A percentile compares a stretch with the other conserved stretches of the same genome.
Evolutionary conservation across 108 stramenopile species (phyloP).

Genomic region (Nitzschia sp.): DNA sequence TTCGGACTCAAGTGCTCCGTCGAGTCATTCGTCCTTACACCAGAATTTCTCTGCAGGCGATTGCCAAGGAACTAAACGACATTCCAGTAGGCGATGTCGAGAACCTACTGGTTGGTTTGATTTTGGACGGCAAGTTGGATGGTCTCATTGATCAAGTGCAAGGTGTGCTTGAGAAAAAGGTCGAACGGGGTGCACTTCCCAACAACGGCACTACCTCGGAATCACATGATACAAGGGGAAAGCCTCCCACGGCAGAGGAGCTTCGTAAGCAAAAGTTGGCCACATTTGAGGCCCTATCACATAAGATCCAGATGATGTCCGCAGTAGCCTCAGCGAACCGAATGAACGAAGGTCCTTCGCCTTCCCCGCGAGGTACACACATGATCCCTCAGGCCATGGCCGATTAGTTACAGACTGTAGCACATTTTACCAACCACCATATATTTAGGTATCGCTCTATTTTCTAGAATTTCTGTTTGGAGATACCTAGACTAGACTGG

Average conservation of each 20-base stretch:
- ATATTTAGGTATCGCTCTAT: too few species aligned
- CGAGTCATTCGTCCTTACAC: constrained; percentile 86
- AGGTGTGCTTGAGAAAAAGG: constrained; percentile 52
- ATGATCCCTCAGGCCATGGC: too few species aligned
- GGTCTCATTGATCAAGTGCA: constrained; percentile 78
- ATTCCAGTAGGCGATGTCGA: constrained; percentile 86
- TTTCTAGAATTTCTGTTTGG: too few species aligned
- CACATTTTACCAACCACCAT: too few species aligned
- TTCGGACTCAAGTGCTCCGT: constrained; percentile 87
- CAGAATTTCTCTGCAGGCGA: constrained; percentile 71
- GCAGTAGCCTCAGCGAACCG: constrained; percentile 26
- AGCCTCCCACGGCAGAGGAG: not conserved
- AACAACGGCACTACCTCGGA: not conserved
- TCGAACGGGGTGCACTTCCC: constrained; percentile 17
- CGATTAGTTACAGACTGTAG: too few species aligned
- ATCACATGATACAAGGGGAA: not conserved
- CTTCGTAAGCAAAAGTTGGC: constrained; percentile 11
- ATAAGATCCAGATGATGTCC: constrained; percentile 25
- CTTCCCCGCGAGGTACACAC: too few species aligned
- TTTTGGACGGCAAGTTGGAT: constrained; percentile 82
- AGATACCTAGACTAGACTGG: too few species aligned
- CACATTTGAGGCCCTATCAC: constrained; percentile 27
- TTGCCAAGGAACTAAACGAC: constrained; percentile 82
- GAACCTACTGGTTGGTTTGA: constrained; percentile 77
- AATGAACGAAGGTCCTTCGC: constrained; percentile 25